phyloP scores from a whole-genome alignment of 345 rosid genomes.

The Erodium maritimum region DNA sequence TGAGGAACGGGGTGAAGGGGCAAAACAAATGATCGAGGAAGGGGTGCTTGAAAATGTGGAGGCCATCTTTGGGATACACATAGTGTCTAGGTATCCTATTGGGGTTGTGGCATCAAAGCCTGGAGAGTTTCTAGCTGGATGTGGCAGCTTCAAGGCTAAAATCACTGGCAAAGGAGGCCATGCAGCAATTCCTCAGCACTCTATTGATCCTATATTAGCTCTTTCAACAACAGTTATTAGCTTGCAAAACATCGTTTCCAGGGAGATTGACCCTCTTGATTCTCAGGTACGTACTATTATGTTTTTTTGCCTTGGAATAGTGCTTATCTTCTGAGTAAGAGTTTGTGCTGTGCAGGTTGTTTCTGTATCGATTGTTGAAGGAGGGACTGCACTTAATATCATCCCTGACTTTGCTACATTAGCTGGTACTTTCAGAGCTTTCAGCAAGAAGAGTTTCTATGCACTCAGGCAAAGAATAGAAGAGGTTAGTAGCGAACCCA shows the following conservation, averaged over 20 bases:
- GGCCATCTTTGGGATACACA: constrained; percentile 47
- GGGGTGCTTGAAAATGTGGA: constrained; percentile 39
- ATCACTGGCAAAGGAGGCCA: constrained; percentile 51
- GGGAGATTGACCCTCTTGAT: constrained; percentile 56
- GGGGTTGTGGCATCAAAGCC: constrained; percentile 44
- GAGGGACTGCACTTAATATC: constrained; percentile 39
- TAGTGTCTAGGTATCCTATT: constrained; percentile 22
- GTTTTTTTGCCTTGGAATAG: background rate
- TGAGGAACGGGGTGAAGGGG: constrained; percentile 52
- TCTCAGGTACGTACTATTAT: constrained; percentile 36
- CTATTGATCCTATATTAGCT: constrained; percentile 54
- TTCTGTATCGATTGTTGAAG: constrained; percentile 39
- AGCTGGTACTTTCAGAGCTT: constrained; percentile 53
- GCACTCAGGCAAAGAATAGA: constrained; percentile 36
- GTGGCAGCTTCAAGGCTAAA: constrained; percentile 48
- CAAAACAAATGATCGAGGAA: constrained; percentile 39
- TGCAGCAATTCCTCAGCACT: constrained; percentile 36
- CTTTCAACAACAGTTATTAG: constrained; percentile 47
- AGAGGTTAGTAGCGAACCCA: constrained; percentile 24
- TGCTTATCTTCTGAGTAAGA: no score
- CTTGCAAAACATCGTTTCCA: constrained; percentile 46
- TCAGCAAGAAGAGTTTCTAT: constrained; percentile 35
- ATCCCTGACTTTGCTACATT: constrained; percentile 43
- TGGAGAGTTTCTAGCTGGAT: constrained; percentile 50
- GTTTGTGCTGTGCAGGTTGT: constrained; percentile 52